Percentiles rank a stretch among this genome's conserved stretches.
Conservation (phyloP, 2,329 filamentous ascomycete species). For the Ilyonectria sp. region DNA sequence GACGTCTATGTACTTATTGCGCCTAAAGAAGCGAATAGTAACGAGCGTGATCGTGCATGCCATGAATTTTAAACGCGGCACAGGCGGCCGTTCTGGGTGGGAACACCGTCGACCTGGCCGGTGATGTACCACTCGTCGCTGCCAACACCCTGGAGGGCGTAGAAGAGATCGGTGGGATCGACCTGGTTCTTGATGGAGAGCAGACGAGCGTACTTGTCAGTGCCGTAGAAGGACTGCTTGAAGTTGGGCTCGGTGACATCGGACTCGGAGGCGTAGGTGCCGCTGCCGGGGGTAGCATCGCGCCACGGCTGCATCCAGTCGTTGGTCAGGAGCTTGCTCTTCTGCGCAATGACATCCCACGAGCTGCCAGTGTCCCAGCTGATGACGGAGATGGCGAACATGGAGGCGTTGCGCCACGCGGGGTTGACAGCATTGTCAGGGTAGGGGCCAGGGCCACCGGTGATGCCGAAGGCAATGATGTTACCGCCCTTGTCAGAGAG, state of each 20-base stretch:
- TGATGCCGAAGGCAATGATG: slow-evolving; percentile 59
- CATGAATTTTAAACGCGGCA: slow-evolving; percentile 27
- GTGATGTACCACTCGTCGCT: slow-evolving; percentile 44
- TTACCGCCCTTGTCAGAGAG: slow-evolving; percentile 58
- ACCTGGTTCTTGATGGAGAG: slow-evolving; percentile 39
- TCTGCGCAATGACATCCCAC: slow-evolving; percentile 28
- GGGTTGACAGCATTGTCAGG: slow-evolving; percentile 62
- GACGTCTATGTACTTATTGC: neutral
- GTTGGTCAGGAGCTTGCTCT: slow-evolving; percentile 38
- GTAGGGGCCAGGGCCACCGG: slow-evolving; percentile 48
- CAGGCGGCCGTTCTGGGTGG: slow-evolving; percentile 44
- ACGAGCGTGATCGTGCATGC: neutral
- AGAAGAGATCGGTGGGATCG: slow-evolving; percentile 41
- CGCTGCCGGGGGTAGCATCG: slow-evolving; percentile 36
- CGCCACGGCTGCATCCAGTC: slow-evolving; percentile 49
- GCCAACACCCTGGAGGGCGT: slow-evolving; percentile 38
- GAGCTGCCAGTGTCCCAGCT: slow-evolving; percentile 47
- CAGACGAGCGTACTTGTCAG: slow-evolving; percentile 37
- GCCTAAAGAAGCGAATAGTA: slow-evolving; percentile 1
- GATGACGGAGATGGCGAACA: slow-evolving; percentile 56
- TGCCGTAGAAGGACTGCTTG: slow-evolving; percentile 42
- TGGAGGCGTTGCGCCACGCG: slow-evolving; percentile 62
- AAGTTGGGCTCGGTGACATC: slow-evolving; percentile 44
- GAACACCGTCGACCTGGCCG: slow-evolving; percentile 36
- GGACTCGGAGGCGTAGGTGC: slow-evolving; percentile 41